Evolutionary conservation across 2,329 filamentous ascomycete genomes (phyloP), one percentile per base, ranked within the genome.

Genomic region (Periconia digitata): DNA sequence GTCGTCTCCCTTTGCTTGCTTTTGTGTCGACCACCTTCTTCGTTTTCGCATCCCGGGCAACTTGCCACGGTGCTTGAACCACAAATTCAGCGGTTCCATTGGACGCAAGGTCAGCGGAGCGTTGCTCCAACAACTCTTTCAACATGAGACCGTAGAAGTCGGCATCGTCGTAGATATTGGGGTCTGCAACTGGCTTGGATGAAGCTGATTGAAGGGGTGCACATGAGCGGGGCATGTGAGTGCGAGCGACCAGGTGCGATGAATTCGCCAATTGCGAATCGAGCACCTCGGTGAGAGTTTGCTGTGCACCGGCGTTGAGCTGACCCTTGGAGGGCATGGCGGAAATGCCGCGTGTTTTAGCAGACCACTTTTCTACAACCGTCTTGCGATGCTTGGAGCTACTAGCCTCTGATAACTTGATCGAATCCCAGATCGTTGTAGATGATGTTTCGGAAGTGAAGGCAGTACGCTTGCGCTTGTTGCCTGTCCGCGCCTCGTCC

Each of bases 141-240:
- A 99, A 83, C 2, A 99, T 81, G 13, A 94, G 77, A 69, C 95
- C 90, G 74, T 99, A 99, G 71, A 97, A 96, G 67, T 95, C 86
- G 10, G 89, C 90, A 62, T 99, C 94, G 67, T 97, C 92, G 75
- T 94, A 99, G 58, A 96, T 85, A 17, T 77, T 73, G 6, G 56
- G 51, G 10, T 62, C 55, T 1, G 64, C 55, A 20, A 55, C 54
- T 0, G 54, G 51, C n/a, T 44, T 58, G 44, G 63, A 62, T 44
- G 52, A 52, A 2, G 67, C 78, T 0, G 80, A 79, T 60, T 92
- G 89, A 0, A 83, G 73, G 0, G 89, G 89, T 0, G 89, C 89
- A 62, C 89, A 92, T 1, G 88, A 91, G 17, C 89, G 84, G 12
- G 89, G 86, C 0, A 84, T 84, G 38, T 82, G 83, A 0, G 87